Base-by-base conservation (phyloP, 1,284 basidiomycete species). In the Moesziomyces sp. region DNA sequence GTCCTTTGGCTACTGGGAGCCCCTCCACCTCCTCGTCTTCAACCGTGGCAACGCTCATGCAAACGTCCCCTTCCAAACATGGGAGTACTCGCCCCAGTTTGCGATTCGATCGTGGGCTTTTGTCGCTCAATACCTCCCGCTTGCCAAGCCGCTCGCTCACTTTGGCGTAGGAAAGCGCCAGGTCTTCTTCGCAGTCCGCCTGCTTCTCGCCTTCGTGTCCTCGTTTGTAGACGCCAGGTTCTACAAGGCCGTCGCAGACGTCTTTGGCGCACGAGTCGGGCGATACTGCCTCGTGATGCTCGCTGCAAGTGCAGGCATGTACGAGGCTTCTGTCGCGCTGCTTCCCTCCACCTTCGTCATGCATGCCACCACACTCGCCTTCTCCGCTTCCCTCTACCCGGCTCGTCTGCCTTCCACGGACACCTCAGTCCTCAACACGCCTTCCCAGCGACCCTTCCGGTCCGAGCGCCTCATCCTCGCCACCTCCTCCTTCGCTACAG, bases 1-100 rank as follows among this genome's bases (percentile, higher is more conserved):
- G 52, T 51, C 73, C 13, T 99, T 91, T 88, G 99, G 99, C 85
- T 99, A 97, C 85, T 99, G 93, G 93, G 97, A 99, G 83, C 96
- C 97, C 23, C 86, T 99, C 35, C 96, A 98, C 85, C 94, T 80
- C 6, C 94, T 85, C 87, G 95, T 90, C 76, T 73, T 72, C 55
- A 58, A 69, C 47, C 52, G 38, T 14, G 51, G 38, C 54, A 35
- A 46, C 10, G 28, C 45, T 16, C 52, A 54, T 16, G 53, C 46
- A 16, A 48, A 51, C n/a, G 58, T 56, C 1, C 48, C 92, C 8
- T 98, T 99, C 85, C 94, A 99, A 85, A 98, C 97, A 1, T 99
- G 97, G 97, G 97, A 99, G 83, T 90, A 93, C 8, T 93, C 94
- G 11, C 94, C 97, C 7, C 86, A 89, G 59, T 97, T 91, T 82